phyloP scores from a whole-genome alignment of 805 yeast species.

The Ogataea degrootiae region DNA sequence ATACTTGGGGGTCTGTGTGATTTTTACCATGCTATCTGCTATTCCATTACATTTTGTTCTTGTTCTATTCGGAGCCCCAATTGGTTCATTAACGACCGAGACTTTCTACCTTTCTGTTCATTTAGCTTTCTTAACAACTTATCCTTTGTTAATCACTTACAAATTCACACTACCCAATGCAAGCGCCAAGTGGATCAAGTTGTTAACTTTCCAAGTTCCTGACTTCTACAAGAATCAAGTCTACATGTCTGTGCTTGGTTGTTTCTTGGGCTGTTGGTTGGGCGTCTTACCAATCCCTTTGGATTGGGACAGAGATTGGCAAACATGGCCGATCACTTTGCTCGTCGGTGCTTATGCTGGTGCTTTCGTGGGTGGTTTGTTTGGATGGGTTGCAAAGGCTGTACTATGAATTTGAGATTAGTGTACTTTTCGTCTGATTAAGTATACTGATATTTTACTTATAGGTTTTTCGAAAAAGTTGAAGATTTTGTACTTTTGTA shows the following conservation, averaged over 20 bases:
- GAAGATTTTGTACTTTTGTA: too few relatives aligned
- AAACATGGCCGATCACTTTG: slow-evolving; percentile 88
- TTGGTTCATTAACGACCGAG: slow-evolving; percentile 44
- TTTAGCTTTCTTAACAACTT: slow-evolving; percentile 52
- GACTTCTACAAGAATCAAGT: slow-evolving; percentile 27
- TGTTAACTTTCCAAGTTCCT: slow-evolving; percentile 28
- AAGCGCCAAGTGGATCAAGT: slow-evolving; percentile 21
- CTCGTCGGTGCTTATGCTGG: slow-evolving; percentile 76
- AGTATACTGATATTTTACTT: background rate
- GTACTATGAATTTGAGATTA: background rate
- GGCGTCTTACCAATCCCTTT: slow-evolving; percentile 93
- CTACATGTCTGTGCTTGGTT: slow-evolving; percentile 38
- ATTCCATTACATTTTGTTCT: slow-evolving; percentile 36
- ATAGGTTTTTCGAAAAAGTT: too few relatives aligned
- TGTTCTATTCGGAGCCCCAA: slow-evolving; percentile 79
- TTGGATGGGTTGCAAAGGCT: slow-evolving; percentile 13
- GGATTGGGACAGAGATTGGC: slow-evolving; percentile 99
- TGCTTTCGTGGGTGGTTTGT: slow-evolving; percentile 48
- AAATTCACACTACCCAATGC: slow-evolving; percentile 35
- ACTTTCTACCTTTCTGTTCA: slow-evolving; percentile 62
- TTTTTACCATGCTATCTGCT: slow-evolving; percentile 33
- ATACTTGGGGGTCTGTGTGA: slow-evolving; percentile 27
- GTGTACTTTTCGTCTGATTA: background rate
- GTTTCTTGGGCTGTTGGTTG: slow-evolving; percentile 74
- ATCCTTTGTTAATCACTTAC: slow-evolving; percentile 57